Conservation (phyloP, 768 basidiomycete species). For the Lentinus brumalis region DNA sequence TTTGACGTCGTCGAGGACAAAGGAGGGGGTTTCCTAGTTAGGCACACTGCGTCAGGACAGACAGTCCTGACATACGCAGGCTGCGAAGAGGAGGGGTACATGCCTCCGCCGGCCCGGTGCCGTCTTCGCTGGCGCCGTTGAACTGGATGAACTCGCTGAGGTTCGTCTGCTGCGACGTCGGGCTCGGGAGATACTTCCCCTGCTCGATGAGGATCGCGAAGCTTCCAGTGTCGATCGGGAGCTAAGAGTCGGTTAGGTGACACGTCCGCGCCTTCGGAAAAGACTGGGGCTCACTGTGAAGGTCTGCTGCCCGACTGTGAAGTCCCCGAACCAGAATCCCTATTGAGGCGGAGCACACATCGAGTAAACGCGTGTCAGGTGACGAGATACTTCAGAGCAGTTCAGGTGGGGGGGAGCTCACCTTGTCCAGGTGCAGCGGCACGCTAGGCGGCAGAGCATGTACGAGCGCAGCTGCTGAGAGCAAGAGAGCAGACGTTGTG, state of each 20-base stretch:
- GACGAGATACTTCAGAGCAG: background rate
- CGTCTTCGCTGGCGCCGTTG: slow-evolving; percentile 16
- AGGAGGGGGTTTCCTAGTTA: slow-evolving; percentile 3
- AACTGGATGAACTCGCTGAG: slow-evolving; percentile 19
- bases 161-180: slow-evolving; percentile 12
- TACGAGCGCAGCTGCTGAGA: background rate
- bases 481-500: background rate
- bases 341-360: background rate
- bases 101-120: background rate
- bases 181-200: slow-evolving; percentile 9
- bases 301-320: background rate
- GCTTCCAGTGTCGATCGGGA: slow-evolving; percentile 16
- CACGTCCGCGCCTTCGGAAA: too few species aligned
- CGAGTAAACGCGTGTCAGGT: background rate
- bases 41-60: background rate
- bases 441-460: background rate
- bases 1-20: slow-evolving; percentile 8
- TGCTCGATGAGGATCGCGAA: slow-evolving; percentile 13
- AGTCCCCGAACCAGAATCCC: background rate
- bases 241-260: background rate
- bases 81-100: background rate
- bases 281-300: background rate
- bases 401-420: background rate
- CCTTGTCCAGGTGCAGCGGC: background rate
- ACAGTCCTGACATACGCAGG: background rate